phyloP scores from a whole-genome alignment of 768 basidiomycete genomes.

The Boletales sp. region DNA sequence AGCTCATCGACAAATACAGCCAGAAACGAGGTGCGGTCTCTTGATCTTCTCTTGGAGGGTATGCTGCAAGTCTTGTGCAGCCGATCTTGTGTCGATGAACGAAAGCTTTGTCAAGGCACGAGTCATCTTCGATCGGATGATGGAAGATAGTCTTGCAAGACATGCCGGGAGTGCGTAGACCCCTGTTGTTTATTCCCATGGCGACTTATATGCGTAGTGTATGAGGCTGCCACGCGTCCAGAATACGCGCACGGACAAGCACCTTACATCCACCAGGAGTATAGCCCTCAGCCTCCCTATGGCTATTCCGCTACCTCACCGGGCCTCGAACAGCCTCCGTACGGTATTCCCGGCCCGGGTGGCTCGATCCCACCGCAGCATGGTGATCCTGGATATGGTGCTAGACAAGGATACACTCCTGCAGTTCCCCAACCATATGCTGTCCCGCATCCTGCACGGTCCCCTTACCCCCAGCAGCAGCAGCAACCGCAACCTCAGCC shows the following conservation, averaged over 20 bases:
- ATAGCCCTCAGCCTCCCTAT: constrained; percentile 34
- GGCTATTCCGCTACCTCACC: constrained; percentile 9
- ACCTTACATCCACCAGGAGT: constrained; percentile 30
- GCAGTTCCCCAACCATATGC: constrained; percentile 20
- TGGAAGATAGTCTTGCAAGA: constrained; percentile 82
- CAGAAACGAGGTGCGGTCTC: constrained; percentile 68
- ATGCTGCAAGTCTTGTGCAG: constrained; percentile 36
- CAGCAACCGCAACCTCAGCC: constrained; percentile 23
- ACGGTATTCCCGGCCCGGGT: constrained; percentile 15
- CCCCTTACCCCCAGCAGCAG: constrained; percentile 32
- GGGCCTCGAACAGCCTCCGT: too few relatives aligned
- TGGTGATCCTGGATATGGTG: constrained; percentile 19
- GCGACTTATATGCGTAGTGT: constrained; percentile 37
- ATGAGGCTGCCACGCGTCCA: constrained; percentile 40
- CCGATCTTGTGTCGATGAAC: constrained; percentile 92
- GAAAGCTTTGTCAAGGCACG: constrained; percentile 88
- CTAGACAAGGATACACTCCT: constrained; percentile 20
- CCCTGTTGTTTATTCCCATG: neutral
- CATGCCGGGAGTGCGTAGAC: constrained; percentile 55
- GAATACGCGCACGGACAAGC: constrained; percentile 26
- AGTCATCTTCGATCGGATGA: constrained; percentile 89
- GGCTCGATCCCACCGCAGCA: constrained; percentile 25
- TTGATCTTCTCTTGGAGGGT: neutral
- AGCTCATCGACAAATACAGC: constrained; percentile 94
- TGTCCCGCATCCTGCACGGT: constrained; percentile 26